Percentiles rank a stretch among this genome's conserved stretches.
Evolutionary conservation across 805 yeast genomes (phyloP).

Genomic region (Schizosaccharomyces osmophilus): DNA sequence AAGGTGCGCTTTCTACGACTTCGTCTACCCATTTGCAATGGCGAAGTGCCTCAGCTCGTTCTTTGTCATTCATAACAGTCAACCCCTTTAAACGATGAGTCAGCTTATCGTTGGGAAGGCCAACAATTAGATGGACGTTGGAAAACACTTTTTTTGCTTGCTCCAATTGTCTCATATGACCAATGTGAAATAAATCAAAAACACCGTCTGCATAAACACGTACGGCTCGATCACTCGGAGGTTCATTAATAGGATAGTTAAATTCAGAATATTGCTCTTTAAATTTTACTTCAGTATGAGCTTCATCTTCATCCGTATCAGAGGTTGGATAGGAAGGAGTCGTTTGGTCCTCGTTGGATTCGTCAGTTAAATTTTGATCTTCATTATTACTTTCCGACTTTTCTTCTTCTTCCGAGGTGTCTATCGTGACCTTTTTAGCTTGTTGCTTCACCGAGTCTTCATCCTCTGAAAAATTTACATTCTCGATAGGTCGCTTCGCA

Average conservation of each 20-base stretch:
- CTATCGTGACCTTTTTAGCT: background rate
- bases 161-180: constrained; percentile 93
- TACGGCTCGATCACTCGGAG: constrained; percentile 66
- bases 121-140: constrained; percentile 66
- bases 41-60: constrained; percentile 68
- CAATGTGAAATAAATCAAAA: constrained; percentile 84
- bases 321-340: background rate
- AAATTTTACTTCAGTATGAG: background rate
- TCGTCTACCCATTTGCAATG: constrained; percentile 98
- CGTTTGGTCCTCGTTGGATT: background rate
- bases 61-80: constrained; percentile 71
- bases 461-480: background rate
- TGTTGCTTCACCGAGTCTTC: background rate
- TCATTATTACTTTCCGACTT: background rate
- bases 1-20: constrained; percentile 81
- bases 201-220: constrained; percentile 97
- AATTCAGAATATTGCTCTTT: background rate
- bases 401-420: background rate
- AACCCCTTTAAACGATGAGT: constrained; percentile 84
- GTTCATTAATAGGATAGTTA: constrained; percentile 40
- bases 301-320: background rate
- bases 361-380: background rate
- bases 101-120: constrained; percentile 71
- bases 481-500: background rate
- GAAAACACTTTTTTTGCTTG: constrained; percentile 85